Conservation (phyloP, 2,329 filamentous ascomycete species). For the Paraphaeosphaeria minitans region DNA sequence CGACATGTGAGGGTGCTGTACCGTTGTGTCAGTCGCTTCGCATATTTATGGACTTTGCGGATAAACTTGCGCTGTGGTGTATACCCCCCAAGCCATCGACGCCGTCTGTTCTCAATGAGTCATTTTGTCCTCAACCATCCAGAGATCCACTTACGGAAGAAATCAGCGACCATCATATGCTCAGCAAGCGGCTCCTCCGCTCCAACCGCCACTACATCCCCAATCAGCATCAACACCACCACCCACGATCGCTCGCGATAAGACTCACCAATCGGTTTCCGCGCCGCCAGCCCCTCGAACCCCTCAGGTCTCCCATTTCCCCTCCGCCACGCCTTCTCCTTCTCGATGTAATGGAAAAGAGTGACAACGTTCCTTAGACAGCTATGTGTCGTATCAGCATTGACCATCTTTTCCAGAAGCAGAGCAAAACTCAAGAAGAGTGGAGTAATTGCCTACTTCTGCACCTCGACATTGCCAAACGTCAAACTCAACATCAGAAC, state of each 20-base stretch:
- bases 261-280: conserved; percentile 69
- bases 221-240: conserved; percentile 1
- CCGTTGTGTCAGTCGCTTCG: conserved; percentile 3
- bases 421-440: conserved; percentile 3
- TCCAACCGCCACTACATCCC: conserved; percentile 71
- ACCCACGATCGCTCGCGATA: not conserved
- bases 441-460: conserved; percentile 61
- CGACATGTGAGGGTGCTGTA: conserved; percentile 54
- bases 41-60: not conserved
- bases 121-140: not conserved
- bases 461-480: conserved; percentile 89
- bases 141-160: conserved; percentile 73
- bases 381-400: conserved; percentile 49
- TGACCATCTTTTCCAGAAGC: not conserved
- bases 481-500: conserved; percentile 85
- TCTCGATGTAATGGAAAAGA: conserved; percentile 88
- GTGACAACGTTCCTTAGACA: conserved; percentile 88
- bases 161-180: conserved; percentile 69
- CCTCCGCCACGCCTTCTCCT: conserved; percentile 83
- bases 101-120: conserved; percentile 47
- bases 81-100: conserved; percentile 57
- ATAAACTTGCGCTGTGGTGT: conserved; percentile 47
- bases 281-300: conserved; percentile 72
- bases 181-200: conserved; percentile 85
- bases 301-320: conserved; percentile 69